Evolutionary conservation across 2,329 filamentous ascomycete species (phyloP), one percentile per base, ranked within the genome.

Genomic region (Ilyonectria mors-panacis): DNA sequence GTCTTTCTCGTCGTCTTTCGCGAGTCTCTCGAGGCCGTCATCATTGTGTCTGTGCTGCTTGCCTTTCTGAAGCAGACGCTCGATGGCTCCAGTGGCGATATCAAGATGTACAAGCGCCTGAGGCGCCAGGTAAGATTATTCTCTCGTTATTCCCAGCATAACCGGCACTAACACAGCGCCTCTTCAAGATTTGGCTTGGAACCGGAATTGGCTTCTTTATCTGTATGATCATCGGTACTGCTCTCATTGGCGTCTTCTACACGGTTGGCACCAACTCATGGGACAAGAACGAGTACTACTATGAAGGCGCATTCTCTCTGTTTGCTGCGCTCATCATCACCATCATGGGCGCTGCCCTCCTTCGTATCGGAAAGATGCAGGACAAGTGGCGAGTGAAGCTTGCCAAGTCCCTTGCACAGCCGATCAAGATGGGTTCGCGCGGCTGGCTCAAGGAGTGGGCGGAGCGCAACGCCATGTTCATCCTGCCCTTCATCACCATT

Each of bases 1-100:
- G 89, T 97, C 61, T 97, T 97, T 84, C 95, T 97, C 83, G 93
- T 97, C 79, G 91, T 93, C 82, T 96, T 97, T 79, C 91, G 94
- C 77, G 94, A 97, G 83, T 89, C 90, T 47, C 84, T 97, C 53
- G 94, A 97, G 84, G 93, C 92, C 1, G 91, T 88, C 76, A 94
- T 97, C 77, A 93, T 97, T 74, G 90, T 97, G 69, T 95, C 94
- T 0, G 92, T 97, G n/a, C 85, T 97, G 37, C 87, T 97, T 45
- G 90, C 94, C 21, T 97, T 96, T 78, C 83, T 97, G 65, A 96
- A 95, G 80, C 93, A 96, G 79, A 93, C 92, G 3, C 87, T 97
- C 39, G 85, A 84, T 66, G 89, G 89, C 1, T 88, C 91, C 9
- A 85, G 89, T 62, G 81, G 86, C 65, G 91, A 94, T 82, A 81